Evolutionary conservation across 2,329 filamentous ascomycete genomes (phyloP).

Genomic region (Tothia fuscella): DNA sequence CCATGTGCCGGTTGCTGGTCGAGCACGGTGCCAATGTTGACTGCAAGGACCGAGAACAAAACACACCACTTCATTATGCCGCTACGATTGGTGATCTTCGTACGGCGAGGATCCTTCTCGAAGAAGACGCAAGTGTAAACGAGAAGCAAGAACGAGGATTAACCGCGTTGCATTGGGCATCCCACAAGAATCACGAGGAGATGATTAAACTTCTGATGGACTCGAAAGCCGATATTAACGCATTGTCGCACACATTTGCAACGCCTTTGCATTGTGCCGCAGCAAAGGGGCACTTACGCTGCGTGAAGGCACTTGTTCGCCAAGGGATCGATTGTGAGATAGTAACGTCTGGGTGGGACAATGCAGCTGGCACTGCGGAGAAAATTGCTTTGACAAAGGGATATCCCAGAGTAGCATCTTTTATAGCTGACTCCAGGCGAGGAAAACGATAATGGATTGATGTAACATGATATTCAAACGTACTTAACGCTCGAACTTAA

Average conservation of each 20-base stretch:
- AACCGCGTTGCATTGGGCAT: conserved; percentile 19
- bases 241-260: conserved; percentile 14
- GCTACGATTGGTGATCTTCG: conserved; percentile 13
- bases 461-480: too few species aligned
- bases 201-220: conserved; percentile 16
- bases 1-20: conserved; percentile 18
- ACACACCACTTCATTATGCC: conserved; percentile 20
- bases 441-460: too few species aligned
- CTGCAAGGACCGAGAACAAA: conserved; percentile 16
- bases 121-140: conserved; percentile 15
- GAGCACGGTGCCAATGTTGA: conserved; percentile 19
- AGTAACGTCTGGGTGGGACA: conserved; percentile 16
- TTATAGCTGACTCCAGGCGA: too few species aligned
- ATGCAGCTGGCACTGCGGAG: conserved; percentile 16
- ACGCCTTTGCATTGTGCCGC: conserved; percentile 19
- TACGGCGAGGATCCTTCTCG: conserved; percentile 15
- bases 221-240: conserved; percentile 15
- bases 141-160: conserved; percentile 16
- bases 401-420: too few species aligned
- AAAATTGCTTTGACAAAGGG: conserved; percentile 19
- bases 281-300: conserved; percentile 16
- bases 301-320: conserved; percentile 15
- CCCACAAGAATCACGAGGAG: conserved; percentile 19
- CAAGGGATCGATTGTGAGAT: conserved; percentile 13
- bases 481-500: too few species aligned